These are phyloP conservation scores for Solanum chaucha DNA, from an alignment of 257 asterid species.

Conservation along the genomic window DNA sequence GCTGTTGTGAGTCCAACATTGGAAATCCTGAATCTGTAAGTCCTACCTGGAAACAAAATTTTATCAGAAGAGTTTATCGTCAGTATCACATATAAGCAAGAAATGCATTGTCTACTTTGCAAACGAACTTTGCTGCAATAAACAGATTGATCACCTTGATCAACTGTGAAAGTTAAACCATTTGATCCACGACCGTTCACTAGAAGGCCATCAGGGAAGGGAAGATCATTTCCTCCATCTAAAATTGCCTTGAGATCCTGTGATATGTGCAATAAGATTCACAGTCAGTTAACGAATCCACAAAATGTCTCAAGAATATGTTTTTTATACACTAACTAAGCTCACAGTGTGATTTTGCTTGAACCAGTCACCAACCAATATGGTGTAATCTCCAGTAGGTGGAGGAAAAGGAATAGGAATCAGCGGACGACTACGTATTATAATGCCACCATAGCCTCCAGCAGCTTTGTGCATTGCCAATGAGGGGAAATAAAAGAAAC, in stretches of 20 bases:
- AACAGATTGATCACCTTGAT: conserved; percentile 20
- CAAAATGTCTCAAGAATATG: background rate
- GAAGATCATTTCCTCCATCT: conserved; percentile 29
- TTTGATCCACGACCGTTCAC: conserved; percentile 34
- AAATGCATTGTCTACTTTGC: background rate
- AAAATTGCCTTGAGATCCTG: conserved; percentile 33
- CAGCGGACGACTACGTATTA: conserved; percentile 22
- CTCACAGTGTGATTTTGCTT: conserved; percentile 31
- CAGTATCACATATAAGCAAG: background rate
- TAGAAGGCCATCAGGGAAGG: conserved; percentile 44
- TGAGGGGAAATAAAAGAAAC: conserved; percentile 40
- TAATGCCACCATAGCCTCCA: conserved; percentile 40
- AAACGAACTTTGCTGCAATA: background rate
- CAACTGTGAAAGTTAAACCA: conserved; percentile 23
- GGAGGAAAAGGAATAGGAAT: conserved; percentile 41
- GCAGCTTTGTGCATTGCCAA: conserved; percentile 42
- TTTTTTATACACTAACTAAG: background rate
- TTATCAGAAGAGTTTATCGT: background rate
- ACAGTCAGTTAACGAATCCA: background rate
- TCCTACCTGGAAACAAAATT: conserved; percentile 19
- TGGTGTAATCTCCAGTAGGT: conserved; percentile 30
- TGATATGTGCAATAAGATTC: background rate
- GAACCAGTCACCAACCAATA: conserved; percentile 42
- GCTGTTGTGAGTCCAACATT: conserved; percentile 35
- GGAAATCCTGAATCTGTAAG: conserved; percentile 36